Evolutionary conservation across 345 rosid genomes (phyloP), one percentile per base, ranked within the genome.

Genomic region (Sonneratia caseolaris): DNA sequence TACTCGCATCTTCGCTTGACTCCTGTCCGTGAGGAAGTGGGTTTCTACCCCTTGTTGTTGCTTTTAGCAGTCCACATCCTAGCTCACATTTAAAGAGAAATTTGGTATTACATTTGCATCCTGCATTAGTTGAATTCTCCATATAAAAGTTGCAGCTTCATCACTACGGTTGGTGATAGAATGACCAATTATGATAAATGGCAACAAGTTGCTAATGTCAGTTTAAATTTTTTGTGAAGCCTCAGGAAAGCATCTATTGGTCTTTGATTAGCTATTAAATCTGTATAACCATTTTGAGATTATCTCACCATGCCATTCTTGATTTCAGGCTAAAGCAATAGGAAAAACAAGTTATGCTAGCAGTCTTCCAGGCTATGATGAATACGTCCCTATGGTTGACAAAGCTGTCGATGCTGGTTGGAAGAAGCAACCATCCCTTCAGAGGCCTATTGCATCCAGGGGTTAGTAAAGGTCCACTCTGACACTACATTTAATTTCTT

Each of bases 11-110:
- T 92, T 74, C 85, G 93, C 36, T 78, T 96, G 82, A 92, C 98
- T 62, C 99, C 99, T 75, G 99, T 96, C 72, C 96, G 91, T 57
- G 99, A 96, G 83, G 99, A 96, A 81, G 99, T 96, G 78, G 3
- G 89, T 77, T 67, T 66, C 37, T 36, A 4, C 37, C 53, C 64
- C 35, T 62, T 27, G 37, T 35, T 24, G 37, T 62, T 62, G 18
- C 66, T 14, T n/a, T 9, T 57, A 13, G 12, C 38, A 35, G 66
- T 35, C 64, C 32, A n/a, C n/a, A 57, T n/a, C 2, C n/a, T 57
- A 11, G n/a, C n/a, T 22, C 32, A 1, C 64, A 57, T 57, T 57
- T 57, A n/a, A 57, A 57, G 32, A 22, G 64, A 19, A 55, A 57
- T 42, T 57, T 57, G 1, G 21, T 21, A 18, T 47, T 13, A 47